These are phyloP conservation scores for Plantago lanceolata DNA, from an alignment of 305 asterid species.

Conservation along the genomic window DNA sequence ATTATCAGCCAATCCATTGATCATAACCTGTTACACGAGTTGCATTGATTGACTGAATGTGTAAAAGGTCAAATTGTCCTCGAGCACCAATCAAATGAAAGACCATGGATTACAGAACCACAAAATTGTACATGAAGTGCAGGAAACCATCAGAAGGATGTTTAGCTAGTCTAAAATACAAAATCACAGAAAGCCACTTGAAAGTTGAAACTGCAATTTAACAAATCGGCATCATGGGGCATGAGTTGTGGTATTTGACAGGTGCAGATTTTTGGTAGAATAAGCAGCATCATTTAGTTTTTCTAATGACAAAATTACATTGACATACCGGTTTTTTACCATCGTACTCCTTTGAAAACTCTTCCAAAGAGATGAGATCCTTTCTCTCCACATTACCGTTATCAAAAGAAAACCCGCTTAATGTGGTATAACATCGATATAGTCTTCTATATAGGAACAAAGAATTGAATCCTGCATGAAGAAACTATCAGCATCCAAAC, in stretches of 20 bases:
- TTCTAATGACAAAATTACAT: slow-evolving; percentile 13
- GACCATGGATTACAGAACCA: slow-evolving; percentile 11
- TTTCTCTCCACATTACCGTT: slow-evolving; percentile 76
- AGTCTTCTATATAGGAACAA: slow-evolving; percentile 74
- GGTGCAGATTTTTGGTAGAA: slow-evolving; percentile 6
- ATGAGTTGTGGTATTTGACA: slow-evolving; percentile 12
- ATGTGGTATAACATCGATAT: slow-evolving; percentile 80
- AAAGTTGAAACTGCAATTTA: slow-evolving; percentile 13
- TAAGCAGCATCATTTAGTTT: slow-evolving; percentile 21
- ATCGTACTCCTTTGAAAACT: slow-evolving; percentile 61
- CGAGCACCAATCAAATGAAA: slow-evolving; percentile 21
- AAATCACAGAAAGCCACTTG: slow-evolving; percentile 10
- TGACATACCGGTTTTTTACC: slow-evolving; percentile 70
- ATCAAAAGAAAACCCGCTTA: slow-evolving; percentile 73
- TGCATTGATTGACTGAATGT: slow-evolving; percentile 18
- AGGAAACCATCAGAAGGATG: neutral
- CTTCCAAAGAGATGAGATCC: slow-evolving; percentile 56
- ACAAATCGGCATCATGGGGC: slow-evolving; percentile 14
- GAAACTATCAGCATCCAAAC: slow-evolving; percentile 29
- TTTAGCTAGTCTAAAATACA: too few relatives aligned
- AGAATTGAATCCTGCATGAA: slow-evolving; percentile 73
- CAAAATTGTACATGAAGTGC: slow-evolving; percentile 8
- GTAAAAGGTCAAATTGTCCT: slow-evolving; percentile 9
- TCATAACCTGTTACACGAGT: slow-evolving; percentile 56
- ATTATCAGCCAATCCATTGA: slow-evolving; percentile 69